A percentile compares a stretch with the other conserved stretches of the same genome.
Evolutionary conservation across 352 stramenopile species (phyloP).

Genomic region (Pythium brassicae): DNA sequence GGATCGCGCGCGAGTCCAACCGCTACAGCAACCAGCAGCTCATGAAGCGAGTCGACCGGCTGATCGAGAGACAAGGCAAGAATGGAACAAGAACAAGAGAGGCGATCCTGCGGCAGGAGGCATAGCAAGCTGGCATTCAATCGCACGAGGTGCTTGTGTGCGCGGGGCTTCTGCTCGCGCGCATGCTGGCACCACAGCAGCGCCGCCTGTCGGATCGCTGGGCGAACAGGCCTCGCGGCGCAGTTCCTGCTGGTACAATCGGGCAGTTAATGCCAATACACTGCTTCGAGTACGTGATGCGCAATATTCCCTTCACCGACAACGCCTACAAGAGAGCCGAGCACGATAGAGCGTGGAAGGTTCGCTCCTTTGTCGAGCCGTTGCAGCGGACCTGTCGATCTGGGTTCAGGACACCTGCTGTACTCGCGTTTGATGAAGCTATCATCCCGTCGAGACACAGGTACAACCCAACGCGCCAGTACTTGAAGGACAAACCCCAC

Average conservation of each 20-base stretch:
- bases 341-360: slow-evolving; percentile 12
- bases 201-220: background rate
- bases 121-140: too few species aligned
- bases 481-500: too few species aligned
- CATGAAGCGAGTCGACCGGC: background rate
- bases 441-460: background rate
- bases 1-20: background rate
- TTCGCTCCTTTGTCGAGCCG: slow-evolving; percentile 3
- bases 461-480: background rate
- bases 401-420: background rate
- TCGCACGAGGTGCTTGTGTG: too few species aligned
- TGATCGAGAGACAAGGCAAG: too few species aligned
- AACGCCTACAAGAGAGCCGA: slow-evolving; percentile 3
- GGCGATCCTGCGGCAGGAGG: too few species aligned
- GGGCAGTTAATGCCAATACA: background rate
- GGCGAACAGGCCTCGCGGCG: background rate
- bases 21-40: background rate
- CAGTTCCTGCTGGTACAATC: background rate
- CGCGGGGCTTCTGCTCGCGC: too few species aligned
- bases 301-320: slow-evolving; percentile 12
- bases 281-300: slow-evolving; percentile 10
- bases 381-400: slow-evolving; percentile 5
- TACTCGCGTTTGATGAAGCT: slow-evolving; percentile 8
- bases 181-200: too few species aligned
- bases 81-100: too few species aligned